Percentiles rank a stretch among this genome's conserved stretches.
Conservation (phyloP, 2,329 filamentous ascomycete species). For the Talaromyces islandicus region DNA sequence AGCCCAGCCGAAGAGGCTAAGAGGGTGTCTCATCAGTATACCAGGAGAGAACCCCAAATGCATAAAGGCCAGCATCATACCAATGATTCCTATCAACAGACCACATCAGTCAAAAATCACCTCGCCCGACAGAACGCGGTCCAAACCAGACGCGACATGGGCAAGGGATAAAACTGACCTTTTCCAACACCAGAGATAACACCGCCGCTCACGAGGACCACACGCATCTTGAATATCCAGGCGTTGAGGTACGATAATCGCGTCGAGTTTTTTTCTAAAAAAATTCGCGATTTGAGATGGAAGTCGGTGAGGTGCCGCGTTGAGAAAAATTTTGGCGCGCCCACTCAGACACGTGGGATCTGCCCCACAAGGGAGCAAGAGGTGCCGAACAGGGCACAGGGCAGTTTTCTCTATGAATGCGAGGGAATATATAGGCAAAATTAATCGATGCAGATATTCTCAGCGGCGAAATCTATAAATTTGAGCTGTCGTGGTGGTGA, state of each 20-base stretch:
- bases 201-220: slow-evolving; percentile 3
- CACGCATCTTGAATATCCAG: slow-evolving; percentile 2
- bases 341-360: neutral
- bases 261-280: neutral
- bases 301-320: neutral
- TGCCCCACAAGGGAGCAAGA: neutral
- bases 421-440: neutral
- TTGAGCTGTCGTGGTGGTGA: neutral
- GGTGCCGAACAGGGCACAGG: neutral
- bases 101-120: neutral
- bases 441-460: neutral
- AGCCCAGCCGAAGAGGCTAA: slow-evolving; percentile 65
- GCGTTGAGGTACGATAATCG: neutral
- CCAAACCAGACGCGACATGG: neutral
- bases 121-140: neutral
- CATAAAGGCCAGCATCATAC: neutral
- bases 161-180: slow-evolving; percentile 17
- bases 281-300: neutral
- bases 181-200: slow-evolving; percentile 6
- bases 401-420: neutral
- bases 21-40: slow-evolving; percentile 8
- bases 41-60: neutral
- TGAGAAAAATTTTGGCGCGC: neutral
- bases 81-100: slow-evolving; percentile 1
- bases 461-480: neutral